Percentiles rank a stretch among this genome's conserved stretches.
phyloP scores from a whole-genome alignment of 305 asterid genomes.

The Fraxinus sp. region DNA sequence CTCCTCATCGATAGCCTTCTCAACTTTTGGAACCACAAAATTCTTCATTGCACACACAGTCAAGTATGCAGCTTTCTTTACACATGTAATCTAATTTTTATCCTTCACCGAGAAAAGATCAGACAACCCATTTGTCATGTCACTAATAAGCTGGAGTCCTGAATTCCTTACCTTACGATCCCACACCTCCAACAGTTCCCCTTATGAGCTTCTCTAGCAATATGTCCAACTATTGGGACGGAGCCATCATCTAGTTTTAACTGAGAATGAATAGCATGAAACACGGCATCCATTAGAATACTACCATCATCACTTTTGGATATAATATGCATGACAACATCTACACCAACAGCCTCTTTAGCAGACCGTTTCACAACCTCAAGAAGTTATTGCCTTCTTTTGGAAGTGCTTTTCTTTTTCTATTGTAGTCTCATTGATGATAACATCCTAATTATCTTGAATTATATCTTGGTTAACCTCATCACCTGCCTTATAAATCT shows the following conservation, averaged over 20 bases:
- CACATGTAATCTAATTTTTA: slow-evolving; percentile 43
- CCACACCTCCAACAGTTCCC: slow-evolving; percentile 60
- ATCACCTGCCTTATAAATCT: neutral
- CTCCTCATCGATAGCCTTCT: slow-evolving; percentile 66
- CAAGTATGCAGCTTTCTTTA: slow-evolving; percentile 72
- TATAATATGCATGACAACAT: slow-evolving; percentile 57
- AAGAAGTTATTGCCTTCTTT: slow-evolving; percentile 65
- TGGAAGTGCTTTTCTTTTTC: slow-evolving; percentile 22
- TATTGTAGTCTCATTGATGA: neutral
- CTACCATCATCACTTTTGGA: slow-evolving; percentile 55
- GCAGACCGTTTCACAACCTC: slow-evolving; percentile 50
- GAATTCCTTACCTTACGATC: slow-evolving; percentile 49
- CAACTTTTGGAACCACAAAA: slow-evolving; percentile 70
- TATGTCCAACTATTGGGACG: slow-evolving; percentile 44
- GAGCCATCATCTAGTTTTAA: slow-evolving; percentile 33
- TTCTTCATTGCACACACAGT: slow-evolving; percentile 61
- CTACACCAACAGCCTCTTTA: slow-evolving; percentile 41
- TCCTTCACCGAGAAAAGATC: slow-evolving; percentile 67
- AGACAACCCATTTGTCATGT: slow-evolving; percentile 60
- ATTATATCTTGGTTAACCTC: neutral
- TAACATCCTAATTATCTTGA: neutral
- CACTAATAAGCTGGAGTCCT: slow-evolving; percentile 40
- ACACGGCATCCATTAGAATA: slow-evolving; percentile 45
- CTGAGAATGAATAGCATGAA: slow-evolving; percentile 39
- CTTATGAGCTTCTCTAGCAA: slow-evolving; percentile 64